phyloP scores from a whole-genome alignment of 495 filamentous ascomycete species.

The Parathielavia appendiculata region DNA sequence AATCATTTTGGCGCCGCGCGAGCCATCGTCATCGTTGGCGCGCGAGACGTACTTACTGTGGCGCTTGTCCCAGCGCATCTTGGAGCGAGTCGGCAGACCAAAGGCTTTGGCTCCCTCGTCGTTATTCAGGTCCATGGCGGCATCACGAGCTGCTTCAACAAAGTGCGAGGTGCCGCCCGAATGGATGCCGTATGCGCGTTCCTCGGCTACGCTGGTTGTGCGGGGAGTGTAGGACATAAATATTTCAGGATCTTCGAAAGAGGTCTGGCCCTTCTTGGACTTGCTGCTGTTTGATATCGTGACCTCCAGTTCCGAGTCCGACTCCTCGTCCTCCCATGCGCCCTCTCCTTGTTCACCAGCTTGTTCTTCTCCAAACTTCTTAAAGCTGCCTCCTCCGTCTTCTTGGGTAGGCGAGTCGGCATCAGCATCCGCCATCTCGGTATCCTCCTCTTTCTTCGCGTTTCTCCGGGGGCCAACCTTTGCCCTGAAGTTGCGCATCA shows the following conservation, averaged over 20 bases:
- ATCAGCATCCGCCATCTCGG: conserved; percentile 36
- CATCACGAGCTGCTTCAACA: conserved; percentile 71
- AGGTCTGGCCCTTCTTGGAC: conserved; percentile 40
- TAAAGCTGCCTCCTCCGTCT: conserved; percentile 15
- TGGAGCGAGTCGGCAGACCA: conserved; percentile 62
- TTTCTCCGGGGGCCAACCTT: conserved; percentile 50
- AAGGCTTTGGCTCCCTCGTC: conserved; percentile 77
- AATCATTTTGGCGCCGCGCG: conserved; percentile 75
- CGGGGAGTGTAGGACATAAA: conserved; percentile 94
- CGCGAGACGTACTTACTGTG: conserved; percentile 87
- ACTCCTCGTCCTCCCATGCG: conserved; percentile 56
- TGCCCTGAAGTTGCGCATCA: conserved; percentile 65
- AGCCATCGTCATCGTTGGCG: conserved; percentile 91
- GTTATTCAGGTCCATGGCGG: conserved; percentile 81
- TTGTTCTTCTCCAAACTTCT: conserved; percentile 39
- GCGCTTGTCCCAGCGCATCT: conserved; percentile 95
- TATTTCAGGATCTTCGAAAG: conserved; percentile 76
- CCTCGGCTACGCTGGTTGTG: conserved; percentile 71
- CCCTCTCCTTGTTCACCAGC: conserved; percentile 35
- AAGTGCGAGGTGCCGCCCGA: conserved; percentile 69
- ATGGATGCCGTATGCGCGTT: conserved; percentile 86
- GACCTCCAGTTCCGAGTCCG: conserved; percentile 73
- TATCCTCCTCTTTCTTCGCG: conserved; percentile 32
- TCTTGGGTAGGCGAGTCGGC: conserved; percentile 22
- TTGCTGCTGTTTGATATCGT: conserved; percentile 67